Percentiles rank a stretch among this genome's conserved stretches.
Evolutionary conservation across 1,284 basidiomycete species (phyloP).

Genomic region (Leccinum pseudoinsigne): DNA sequence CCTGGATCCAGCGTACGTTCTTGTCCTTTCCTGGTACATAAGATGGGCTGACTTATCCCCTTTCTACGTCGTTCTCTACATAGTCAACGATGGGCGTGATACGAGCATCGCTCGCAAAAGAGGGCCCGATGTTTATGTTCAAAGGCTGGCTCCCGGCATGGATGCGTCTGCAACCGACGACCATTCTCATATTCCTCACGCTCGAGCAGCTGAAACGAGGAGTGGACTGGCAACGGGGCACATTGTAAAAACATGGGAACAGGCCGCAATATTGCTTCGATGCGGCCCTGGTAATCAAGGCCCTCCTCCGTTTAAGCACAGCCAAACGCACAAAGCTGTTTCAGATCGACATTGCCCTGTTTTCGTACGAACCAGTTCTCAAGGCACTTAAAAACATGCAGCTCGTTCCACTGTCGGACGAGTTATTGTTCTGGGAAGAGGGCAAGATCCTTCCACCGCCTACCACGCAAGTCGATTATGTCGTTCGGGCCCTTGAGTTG

Average conservation of each 20-base stretch:
- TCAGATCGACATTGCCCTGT: slow-evolving; percentile 60
- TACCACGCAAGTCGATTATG: background rate
- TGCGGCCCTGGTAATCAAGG: slow-evolving; percentile 31
- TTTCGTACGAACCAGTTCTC: slow-evolving; percentile 62
- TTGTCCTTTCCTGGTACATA: background rate
- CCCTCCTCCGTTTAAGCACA: slow-evolving; percentile 43
- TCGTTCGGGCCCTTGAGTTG: slow-evolving; percentile 31
- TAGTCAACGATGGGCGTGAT: slow-evolving; percentile 76
- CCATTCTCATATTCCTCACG: slow-evolving; percentile 82
- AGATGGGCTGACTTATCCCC: background rate
- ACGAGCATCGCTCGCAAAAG: slow-evolving; percentile 66
- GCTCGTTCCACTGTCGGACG: slow-evolving; percentile 45
- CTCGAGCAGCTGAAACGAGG: slow-evolving; percentile 44
- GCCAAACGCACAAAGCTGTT: slow-evolving; percentile 44
- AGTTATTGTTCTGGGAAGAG: slow-evolving; percentile 51
- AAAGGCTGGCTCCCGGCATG: slow-evolving; percentile 89
- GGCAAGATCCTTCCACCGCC: slow-evolving; percentile 3
- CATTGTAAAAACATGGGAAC: slow-evolving; percentile 13
- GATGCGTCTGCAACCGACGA: slow-evolving; percentile 84
- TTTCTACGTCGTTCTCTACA: background rate
- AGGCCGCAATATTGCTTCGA: background rate
- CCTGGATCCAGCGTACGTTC: slow-evolving; percentile 66
- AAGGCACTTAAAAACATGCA: slow-evolving; percentile 48
- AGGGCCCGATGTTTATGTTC: slow-evolving; percentile 92
- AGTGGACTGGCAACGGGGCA: slow-evolving; percentile 27